Percentiles rank a stretch among this genome's conserved stretches.
Conservation (phyloP, 805 yeast species). For the Phaffomyces antillensis region DNA sequence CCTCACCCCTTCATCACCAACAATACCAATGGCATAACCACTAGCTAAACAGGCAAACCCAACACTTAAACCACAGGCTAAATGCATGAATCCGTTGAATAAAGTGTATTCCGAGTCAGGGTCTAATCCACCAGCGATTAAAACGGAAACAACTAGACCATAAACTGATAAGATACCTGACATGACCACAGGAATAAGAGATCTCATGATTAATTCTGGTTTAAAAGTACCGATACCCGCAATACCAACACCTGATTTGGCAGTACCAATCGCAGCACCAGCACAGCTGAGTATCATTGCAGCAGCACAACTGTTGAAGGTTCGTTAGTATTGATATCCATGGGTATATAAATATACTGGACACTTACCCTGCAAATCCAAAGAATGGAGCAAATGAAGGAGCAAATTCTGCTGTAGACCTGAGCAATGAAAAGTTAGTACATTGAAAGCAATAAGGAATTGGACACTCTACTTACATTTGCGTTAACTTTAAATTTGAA, state of each 20-base stretch:
- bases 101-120: slow-evolving; percentile 77
- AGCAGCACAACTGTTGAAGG: slow-evolving; percentile 54
- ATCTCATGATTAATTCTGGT: slow-evolving; percentile 95
- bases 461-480: too few species aligned
- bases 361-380: slow-evolving; percentile 80
- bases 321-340: slow-evolving; percentile 4
- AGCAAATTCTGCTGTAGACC: slow-evolving; percentile 42
- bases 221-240: slow-evolving; percentile 96
- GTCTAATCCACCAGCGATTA: slow-evolving; percentile 84
- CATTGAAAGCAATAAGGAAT: too few species aligned
- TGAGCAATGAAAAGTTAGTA: too few species aligned
- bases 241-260: slow-evolving; percentile 97
- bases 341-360: too few species aligned
- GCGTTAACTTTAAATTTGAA: too few species aligned
- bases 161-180: slow-evolving; percentile 95
- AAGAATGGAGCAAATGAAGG: slow-evolving; percentile 95
- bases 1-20: slow-evolving; percentile 90
- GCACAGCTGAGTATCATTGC: slow-evolving; percentile 88
- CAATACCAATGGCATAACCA: slow-evolving; percentile 94
- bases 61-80: slow-evolving; percentile 91
- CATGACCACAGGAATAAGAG: slow-evolving; percentile 95
- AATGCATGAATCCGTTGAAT: slow-evolving; percentile 96
- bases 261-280: slow-evolving; percentile 99
- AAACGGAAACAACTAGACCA: slow-evolving; percentile 93
- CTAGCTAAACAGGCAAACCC: slow-evolving; percentile 96